These are phyloP conservation scores for Acanthochlamys bracteata DNA, from an alignment of 106 monocot species.

Conservation along the genomic window DNA sequence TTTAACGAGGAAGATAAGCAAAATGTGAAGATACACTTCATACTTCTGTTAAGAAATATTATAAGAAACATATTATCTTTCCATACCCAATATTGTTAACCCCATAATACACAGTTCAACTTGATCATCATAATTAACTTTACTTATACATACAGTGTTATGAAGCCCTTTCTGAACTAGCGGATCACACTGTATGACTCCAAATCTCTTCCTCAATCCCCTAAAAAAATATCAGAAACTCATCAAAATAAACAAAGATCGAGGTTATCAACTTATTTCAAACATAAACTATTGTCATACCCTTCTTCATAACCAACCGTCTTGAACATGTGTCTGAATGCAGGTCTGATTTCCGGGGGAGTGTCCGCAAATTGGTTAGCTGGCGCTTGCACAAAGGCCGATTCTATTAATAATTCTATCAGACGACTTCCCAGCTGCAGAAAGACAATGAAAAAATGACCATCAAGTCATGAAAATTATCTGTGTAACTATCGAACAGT, in stretches of 20 bases:
- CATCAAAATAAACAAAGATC: neutral
- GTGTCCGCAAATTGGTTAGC: slow-evolving; percentile 31
- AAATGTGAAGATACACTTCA: too few relatives aligned
- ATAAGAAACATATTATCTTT: too few relatives aligned
- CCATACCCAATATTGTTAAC: too few relatives aligned
- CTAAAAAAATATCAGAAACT: slow-evolving; percentile 6
- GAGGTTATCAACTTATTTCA: neutral
- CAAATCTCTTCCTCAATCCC: slow-evolving; percentile 47
- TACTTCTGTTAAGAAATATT: too few relatives aligned
- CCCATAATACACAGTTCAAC: too few relatives aligned
- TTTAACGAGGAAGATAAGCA: too few relatives aligned
- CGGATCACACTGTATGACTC: slow-evolving; percentile 79
- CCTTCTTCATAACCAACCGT: slow-evolving; percentile 40
- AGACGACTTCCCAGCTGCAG: slow-evolving; percentile 73
- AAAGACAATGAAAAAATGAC: slow-evolving; percentile 1
- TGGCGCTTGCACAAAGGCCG: slow-evolving; percentile 77
- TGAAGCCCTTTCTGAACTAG: slow-evolving; percentile 70
- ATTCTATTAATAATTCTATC: slow-evolving; percentile 70
- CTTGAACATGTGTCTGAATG: slow-evolving; percentile 58
- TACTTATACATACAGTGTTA: slow-evolving; percentile 77
- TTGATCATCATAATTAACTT: too few relatives aligned
- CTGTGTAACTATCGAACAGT: neutral
- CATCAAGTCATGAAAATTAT: neutral
- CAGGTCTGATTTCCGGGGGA: slow-evolving; percentile 70
- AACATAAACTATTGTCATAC: slow-evolving; percentile 21